Percentiles rank a stretch among this genome's conserved stretches.
Evolutionary conservation across 768 basidiomycete genomes (phyloP).

Genomic region (Lactarius indigo): DNA sequence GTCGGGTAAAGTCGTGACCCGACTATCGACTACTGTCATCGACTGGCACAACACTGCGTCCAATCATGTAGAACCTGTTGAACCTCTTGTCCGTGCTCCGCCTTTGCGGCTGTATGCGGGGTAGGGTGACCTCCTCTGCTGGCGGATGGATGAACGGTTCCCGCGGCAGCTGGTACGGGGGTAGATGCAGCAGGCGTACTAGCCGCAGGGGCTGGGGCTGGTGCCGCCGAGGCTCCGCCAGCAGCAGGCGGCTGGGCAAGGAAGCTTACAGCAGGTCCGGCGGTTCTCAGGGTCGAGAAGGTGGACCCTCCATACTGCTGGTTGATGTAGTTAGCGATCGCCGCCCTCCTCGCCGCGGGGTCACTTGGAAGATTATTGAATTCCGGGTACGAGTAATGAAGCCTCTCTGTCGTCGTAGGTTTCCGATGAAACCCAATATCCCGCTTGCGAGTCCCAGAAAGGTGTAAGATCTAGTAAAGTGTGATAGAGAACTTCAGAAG

Average conservation of each 20-base stretch:
- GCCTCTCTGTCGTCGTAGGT: conserved; percentile 31
- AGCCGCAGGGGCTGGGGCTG: background rate
- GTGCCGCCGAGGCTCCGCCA: background rate
- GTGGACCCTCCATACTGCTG: conserved; percentile 34
- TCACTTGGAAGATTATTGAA: conserved; percentile 40
- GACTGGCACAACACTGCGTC: too few species aligned
- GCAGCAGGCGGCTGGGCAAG: conserved; percentile 1
- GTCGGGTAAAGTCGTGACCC: too few species aligned
- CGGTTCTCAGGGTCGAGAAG: background rate
- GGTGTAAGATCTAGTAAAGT: conserved; percentile 42
- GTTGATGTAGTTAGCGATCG: conserved; percentile 37
- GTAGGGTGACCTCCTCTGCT: background rate
- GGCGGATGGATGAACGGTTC: background rate
- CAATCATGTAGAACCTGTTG: conserved; percentile 34
- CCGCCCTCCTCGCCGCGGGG: conserved; percentile 29
- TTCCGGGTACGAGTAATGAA: conserved; percentile 51
- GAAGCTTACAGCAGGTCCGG: conserved; percentile 19
- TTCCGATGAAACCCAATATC: conserved; percentile 40
- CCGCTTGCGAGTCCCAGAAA: conserved; percentile 40
- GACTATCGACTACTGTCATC: too few species aligned
- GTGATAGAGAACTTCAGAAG: background rate
- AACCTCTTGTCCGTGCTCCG: background rate
- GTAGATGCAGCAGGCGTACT: background rate
- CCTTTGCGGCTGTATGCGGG: background rate
- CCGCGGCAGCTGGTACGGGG: background rate